phyloP scores from a whole-genome alignment of 805 yeast genomes.

The Ogataea trehaloabstinens region DNA sequence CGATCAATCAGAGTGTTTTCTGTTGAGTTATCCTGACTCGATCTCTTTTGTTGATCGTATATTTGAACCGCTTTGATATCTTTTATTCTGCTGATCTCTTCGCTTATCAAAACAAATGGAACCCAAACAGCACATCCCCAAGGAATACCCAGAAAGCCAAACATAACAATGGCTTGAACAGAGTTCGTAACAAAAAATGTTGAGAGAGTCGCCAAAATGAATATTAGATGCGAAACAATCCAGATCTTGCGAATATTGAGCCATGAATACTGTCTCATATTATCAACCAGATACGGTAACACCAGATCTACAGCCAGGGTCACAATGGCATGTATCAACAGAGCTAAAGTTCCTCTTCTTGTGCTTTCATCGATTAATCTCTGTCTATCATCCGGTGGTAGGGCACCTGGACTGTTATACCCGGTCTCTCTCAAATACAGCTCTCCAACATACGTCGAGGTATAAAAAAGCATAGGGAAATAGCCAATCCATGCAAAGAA shows the following conservation, averaged over 20 bases:
- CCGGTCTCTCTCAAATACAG: conserved; percentile 45
- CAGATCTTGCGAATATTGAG: conserved; percentile 41
- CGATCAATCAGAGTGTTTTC: conserved; percentile 6
- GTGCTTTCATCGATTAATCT: conserved; percentile 44
- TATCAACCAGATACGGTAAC: conserved; percentile 41
- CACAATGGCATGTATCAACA: conserved; percentile 47
- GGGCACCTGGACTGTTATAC: conserved; percentile 34
- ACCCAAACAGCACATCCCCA: conserved; percentile 72
- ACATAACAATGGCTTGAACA: conserved; percentile 43
- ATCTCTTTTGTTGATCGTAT: conserved; percentile 15
- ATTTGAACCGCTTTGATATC: conserved; percentile 40
- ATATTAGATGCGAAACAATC: conserved; percentile 49
- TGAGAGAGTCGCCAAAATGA: conserved; percentile 44
- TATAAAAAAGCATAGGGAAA: conserved; percentile 63
- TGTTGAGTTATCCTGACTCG: conserved; percentile 9
- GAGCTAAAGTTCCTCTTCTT: conserved; percentile 50
- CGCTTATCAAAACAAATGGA: conserved; percentile 60
- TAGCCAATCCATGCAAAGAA: conserved; percentile 70
- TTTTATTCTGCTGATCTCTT: conserved; percentile 52
- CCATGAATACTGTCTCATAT: conserved; percentile 5
- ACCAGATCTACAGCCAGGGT: conserved; percentile 44
- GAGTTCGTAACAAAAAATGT: conserved; percentile 46
- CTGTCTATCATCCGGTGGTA: conserved; percentile 38
- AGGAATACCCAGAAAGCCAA: conserved; percentile 54
- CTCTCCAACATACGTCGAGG: conserved; percentile 65